phyloP scores from a whole-genome alignment of 1,284 basidiomycete genomes.

The Retiboletus flavoniger region DNA sequence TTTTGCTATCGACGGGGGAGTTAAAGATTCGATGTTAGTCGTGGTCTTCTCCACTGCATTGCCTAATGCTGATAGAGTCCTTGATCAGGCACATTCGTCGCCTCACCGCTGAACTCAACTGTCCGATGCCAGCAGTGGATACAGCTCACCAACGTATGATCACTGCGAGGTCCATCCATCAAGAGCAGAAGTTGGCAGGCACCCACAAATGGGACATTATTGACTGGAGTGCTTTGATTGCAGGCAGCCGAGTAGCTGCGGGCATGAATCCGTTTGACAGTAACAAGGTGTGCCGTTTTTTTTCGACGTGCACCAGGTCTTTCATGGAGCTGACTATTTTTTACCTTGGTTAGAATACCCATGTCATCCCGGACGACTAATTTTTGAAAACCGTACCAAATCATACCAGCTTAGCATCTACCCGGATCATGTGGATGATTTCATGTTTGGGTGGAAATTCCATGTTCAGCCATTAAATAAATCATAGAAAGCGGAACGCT shows the following conservation, averaged over 20 bases:
- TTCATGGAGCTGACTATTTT: background rate
- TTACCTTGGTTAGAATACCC: slow-evolving; percentile 11
- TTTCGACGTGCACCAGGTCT: background rate
- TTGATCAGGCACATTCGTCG: slow-evolving; percentile 57
- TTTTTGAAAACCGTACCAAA: background rate
- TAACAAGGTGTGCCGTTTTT: slow-evolving; percentile 29
- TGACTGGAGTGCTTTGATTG: slow-evolving; percentile 74
- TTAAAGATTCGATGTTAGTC: slow-evolving; percentile 66
- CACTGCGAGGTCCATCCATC: slow-evolving; percentile 71
- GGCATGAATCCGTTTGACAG: slow-evolving; percentile 65
- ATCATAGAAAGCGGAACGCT: background rate
- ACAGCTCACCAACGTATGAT: slow-evolving; percentile 76
- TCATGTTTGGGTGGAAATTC: background rate
- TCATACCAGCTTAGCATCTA: background rate
- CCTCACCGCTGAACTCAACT: slow-evolving; percentile 61
- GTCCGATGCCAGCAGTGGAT: slow-evolving; percentile 81
- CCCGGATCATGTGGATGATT: background rate
- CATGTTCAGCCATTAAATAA: background rate
- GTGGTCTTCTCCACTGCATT: background rate
- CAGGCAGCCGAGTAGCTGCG: slow-evolving; percentile 65
- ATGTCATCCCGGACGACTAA: slow-evolving; percentile 24
- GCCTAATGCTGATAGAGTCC: slow-evolving; percentile 4
- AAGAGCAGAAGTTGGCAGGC: slow-evolving; percentile 46
- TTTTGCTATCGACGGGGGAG: slow-evolving; percentile 88
- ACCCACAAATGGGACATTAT: slow-evolving; percentile 49